Conservation (phyloP, 208 protist genomes). For the Trypanosoma cruzi region DNA sequence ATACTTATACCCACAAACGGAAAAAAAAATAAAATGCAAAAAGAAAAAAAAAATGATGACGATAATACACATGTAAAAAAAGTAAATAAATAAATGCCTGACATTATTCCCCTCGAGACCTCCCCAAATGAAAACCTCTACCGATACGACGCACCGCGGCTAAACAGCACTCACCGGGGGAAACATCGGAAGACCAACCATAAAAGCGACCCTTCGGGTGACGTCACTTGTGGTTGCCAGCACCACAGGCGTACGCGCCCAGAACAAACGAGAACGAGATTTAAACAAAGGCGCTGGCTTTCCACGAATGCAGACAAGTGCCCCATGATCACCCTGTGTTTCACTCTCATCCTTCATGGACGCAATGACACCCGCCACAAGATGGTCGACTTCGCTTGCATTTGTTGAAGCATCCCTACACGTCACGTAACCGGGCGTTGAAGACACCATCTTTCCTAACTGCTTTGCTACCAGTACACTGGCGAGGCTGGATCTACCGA, state of each 20-base stretch:
- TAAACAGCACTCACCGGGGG: slow-evolving; percentile 41
- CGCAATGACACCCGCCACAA: slow-evolving; percentile 42
- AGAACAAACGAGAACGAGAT: slow-evolving; percentile 43
- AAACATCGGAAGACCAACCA: slow-evolving; percentile 61
- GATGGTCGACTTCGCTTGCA: slow-evolving; percentile 29
- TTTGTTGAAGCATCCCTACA: background rate
- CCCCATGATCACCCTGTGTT: background rate
- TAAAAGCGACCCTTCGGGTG: slow-evolving; percentile 57
- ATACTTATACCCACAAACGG: background rate
- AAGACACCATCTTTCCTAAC: slow-evolving; percentile 39
- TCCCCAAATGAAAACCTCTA: background rate
- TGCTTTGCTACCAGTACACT: slow-evolving; percentile 60
- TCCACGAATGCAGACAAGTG: background rate
- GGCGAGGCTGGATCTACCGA: background rate
- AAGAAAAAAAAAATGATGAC: slow-evolving; percentile 8
- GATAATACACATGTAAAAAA: slow-evolving; percentile 11
- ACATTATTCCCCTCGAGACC: background rate
- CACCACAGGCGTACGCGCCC: slow-evolving; percentile 48
- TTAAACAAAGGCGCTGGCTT: slow-evolving; percentile 47
- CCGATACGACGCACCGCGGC: background rate
- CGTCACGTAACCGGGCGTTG: background rate
- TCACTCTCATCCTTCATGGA: slow-evolving; percentile 12
- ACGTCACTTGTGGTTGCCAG: slow-evolving; percentile 55
- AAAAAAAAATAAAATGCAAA: slow-evolving; percentile 6
- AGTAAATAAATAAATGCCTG: slow-evolving; percentile 22